phyloP scores from a whole-genome alignment of 768 basidiomycete genomes.

The Clitopilus hobsonii region DNA sequence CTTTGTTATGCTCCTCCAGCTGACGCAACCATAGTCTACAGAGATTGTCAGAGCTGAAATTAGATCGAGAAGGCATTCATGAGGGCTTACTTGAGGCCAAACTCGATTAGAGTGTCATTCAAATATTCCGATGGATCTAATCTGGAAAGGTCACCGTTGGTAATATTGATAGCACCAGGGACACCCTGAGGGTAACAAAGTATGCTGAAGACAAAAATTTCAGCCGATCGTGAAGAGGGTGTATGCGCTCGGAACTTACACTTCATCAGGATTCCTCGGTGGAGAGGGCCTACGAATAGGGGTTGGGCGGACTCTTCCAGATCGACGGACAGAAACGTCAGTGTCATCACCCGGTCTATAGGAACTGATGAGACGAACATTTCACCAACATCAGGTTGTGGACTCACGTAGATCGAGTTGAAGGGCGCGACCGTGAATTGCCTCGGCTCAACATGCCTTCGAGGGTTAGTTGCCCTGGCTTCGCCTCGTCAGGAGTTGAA shows the following conservation, averaged over 20 bases:
- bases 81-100: slow-evolving; percentile 78
- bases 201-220: slow-evolving; percentile 39
- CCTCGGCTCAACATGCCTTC: slow-evolving; percentile 2
- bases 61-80: neutral
- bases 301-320: neutral
- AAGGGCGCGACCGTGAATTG: slow-evolving; percentile 2
- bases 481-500: slow-evolving; percentile 6
- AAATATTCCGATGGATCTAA: slow-evolving; percentile 79
- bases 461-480: slow-evolving; percentile 1
- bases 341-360: neutral
- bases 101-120: slow-evolving; percentile 96
- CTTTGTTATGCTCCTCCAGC: slow-evolving; percentile 49
- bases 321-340: neutral
- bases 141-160: slow-evolving; percentile 69
- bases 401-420: slow-evolving; percentile 6
- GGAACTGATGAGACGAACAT: neutral
- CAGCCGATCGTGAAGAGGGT: neutral
- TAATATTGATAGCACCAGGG: slow-evolving; percentile 77
- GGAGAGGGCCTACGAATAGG: neutral
- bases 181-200: slow-evolving; percentile 69
- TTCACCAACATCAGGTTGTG: neutral
- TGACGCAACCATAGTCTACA: slow-evolving; percentile 73
- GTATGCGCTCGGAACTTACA: slow-evolving; percentile 37
- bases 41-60: slow-evolving; percentile 5
- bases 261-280: slow-evolving; percentile 56